Conservation (phyloP, 345 rosid species). For the Sonneratia alba region DNA sequence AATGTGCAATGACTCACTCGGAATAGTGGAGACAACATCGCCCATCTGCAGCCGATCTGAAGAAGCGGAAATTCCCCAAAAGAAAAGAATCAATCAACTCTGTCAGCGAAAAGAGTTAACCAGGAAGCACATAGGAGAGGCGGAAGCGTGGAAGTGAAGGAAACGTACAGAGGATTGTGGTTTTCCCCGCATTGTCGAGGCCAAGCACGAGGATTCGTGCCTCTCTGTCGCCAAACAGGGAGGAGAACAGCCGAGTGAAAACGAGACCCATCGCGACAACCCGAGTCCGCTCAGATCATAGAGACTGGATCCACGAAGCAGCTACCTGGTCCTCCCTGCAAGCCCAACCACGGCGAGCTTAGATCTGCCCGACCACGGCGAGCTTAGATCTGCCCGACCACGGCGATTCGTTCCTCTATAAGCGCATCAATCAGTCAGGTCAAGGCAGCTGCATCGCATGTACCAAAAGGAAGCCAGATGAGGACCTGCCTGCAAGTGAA, state of each 20-base stretch:
- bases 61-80: conserved; percentile 3
- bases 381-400: background rate
- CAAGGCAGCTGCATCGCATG: background rate
- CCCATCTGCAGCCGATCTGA: conserved; percentile 99
- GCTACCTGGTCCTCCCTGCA: background rate
- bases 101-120: conserved; percentile 8
- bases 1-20: conserved; percentile 43
- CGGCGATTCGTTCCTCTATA: background rate
- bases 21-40: conserved; percentile 94
- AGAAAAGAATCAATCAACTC: conserved; percentile 9
- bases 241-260: conserved; percentile 70
- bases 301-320: conserved; percentile 1
- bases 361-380: background rate
- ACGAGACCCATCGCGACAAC: conserved; percentile 49
- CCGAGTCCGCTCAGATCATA: conserved; percentile 3
- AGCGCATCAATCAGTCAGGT: background rate
- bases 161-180: conserved; percentile 64
- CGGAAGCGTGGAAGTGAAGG: conserved; percentile 5
- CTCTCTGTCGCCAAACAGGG: conserved; percentile 61
- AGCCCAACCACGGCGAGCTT: background rate
- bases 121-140: conserved; percentile 10
- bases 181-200: conserved; percentile 91
- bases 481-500: conserved; percentile 1
- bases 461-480: background rate
- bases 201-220: conserved; percentile 89